These are phyloP conservation scores for Arachis monticola DNA, from an alignment of 331 rosid genomes.

Conservation along the genomic window DNA sequence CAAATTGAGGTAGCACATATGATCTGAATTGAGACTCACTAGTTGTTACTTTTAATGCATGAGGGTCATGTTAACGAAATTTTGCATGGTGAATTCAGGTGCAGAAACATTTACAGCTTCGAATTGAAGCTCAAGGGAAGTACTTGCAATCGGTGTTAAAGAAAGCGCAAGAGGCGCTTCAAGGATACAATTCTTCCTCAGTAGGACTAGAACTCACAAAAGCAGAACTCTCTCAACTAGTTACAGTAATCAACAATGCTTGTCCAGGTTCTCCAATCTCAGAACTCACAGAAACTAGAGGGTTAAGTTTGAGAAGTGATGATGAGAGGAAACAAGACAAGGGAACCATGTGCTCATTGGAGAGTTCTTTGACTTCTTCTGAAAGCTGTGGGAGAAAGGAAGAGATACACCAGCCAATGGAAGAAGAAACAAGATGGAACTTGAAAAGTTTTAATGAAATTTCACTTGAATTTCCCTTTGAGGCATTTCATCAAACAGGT, in stretches of 20 bases:
- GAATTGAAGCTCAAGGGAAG: slow-evolving; percentile 96
- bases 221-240: slow-evolving; percentile 81
- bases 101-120: slow-evolving; percentile 82
- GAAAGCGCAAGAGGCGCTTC: slow-evolving; percentile 85
- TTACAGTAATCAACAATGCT: slow-evolving; percentile 66
- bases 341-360: slow-evolving; percentile 71
- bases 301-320: slow-evolving; percentile 35
- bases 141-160: slow-evolving; percentile 78
- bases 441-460: slow-evolving; percentile 34
- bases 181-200: slow-evolving; percentile 66
- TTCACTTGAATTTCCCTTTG: slow-evolving; percentile 46
- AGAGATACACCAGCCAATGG: slow-evolving; percentile 50
- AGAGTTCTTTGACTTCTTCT: slow-evolving; percentile 89
- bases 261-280: slow-evolving; percentile 73
- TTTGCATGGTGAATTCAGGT: slow-evolving; percentile 56
- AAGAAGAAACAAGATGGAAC: slow-evolving; percentile 34
- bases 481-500: slow-evolving; percentile 42
- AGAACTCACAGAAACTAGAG: slow-evolving; percentile 69
- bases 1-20: slow-evolving; percentile 73
- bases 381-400: slow-evolving; percentile 68
- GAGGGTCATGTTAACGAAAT: slow-evolving; percentile 6
- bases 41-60: slow-evolving; percentile 13
- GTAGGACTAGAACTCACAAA: slow-evolving; percentile 67
- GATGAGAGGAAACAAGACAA: slow-evolving; percentile 52
- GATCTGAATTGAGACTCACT: slow-evolving; percentile 14